Evolutionary conservation across 139 green algal species (phyloP).

Genomic region (Picochlorum sp.): DNA sequence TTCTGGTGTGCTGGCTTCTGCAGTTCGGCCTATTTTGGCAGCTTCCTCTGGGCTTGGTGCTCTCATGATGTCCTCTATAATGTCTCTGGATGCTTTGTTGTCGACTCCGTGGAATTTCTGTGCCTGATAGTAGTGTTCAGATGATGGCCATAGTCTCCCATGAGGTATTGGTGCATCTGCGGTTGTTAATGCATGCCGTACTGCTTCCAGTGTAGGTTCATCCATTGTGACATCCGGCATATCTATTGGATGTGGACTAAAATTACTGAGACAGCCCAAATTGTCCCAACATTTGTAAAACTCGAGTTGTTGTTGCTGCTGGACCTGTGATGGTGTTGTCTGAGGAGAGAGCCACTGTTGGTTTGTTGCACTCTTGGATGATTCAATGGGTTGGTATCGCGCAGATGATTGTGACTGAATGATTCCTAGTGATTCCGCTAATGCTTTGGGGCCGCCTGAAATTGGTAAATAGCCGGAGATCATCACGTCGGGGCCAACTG

Average conservation of each 20-base stretch:
- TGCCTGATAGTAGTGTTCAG: slow-evolving; percentile 90
- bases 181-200: background rate
- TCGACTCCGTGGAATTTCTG: slow-evolving; percentile 76
- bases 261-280: slow-evolving; percentile 89
- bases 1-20: slow-evolving; percentile 54
- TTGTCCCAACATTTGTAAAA: slow-evolving; percentile 98
- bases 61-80: slow-evolving; percentile 58
- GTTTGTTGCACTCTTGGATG: background rate
- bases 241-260: slow-evolving; percentile 79
- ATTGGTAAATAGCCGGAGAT: slow-evolving; percentile 79
- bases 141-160: slow-evolving; percentile 45
- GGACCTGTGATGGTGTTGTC: background rate
- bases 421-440: slow-evolving; percentile 13
- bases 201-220: background rate
- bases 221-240: slow-evolving; percentile 45
- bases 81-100: slow-evolving; percentile 20
- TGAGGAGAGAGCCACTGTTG: background rate
- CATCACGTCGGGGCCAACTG: slow-evolving; percentile 78
- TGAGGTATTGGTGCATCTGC: background rate
- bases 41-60: slow-evolving; percentile 82
- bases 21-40: slow-evolving; percentile 58
- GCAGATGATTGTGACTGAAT: background rate
- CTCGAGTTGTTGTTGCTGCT: background rate
- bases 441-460: slow-evolving; percentile 39
- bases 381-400: background rate